A percentile compares a stretch with the other conserved stretches of the same genome.
Conservation (phyloP, 2,329 filamentous ascomycete genomes). For the Stemphylium lycopersici region DNA sequence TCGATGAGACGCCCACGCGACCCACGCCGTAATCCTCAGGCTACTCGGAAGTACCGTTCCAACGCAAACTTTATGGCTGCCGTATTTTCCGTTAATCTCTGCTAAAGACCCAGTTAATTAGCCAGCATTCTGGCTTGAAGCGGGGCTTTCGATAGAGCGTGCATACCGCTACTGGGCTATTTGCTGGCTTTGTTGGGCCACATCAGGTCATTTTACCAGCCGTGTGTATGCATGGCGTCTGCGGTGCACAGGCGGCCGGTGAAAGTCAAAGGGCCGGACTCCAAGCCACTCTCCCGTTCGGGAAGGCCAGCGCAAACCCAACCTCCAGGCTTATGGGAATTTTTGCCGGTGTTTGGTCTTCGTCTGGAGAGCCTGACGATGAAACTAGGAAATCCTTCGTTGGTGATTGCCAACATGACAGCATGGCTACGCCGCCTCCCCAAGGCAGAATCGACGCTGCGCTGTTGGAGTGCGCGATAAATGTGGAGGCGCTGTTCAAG, state of each 20-base stretch:
- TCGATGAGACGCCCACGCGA: slow-evolving; percentile 7
- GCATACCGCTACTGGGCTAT: slow-evolving; percentile 34
- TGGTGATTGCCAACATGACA: not conserved
- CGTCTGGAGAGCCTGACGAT: slow-evolving; percentile 13
- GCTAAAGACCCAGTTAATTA: slow-evolving; percentile 38
- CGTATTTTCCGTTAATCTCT: slow-evolving; percentile 28
- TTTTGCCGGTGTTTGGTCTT: slow-evolving; percentile 16
- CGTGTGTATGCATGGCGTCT: slow-evolving; percentile 27
- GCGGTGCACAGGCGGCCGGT: slow-evolving; percentile 30
- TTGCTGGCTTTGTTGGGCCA: slow-evolving; percentile 34
- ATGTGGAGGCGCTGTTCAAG: slow-evolving; percentile 26
- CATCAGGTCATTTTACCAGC: slow-evolving; percentile 35
- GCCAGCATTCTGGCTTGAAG: slow-evolving; percentile 36
- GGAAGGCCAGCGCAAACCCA: slow-evolving; percentile 18
- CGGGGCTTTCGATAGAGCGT: slow-evolving; percentile 36
- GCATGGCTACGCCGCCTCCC: slow-evolving; percentile 7
- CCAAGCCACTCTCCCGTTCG: slow-evolving; percentile 24
- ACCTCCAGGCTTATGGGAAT: slow-evolving; percentile 11
- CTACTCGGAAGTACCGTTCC: not conserved
- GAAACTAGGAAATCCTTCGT: slow-evolving; percentile 14
- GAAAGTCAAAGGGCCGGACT: slow-evolving; percentile 22
- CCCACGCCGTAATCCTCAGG: slow-evolving; percentile 6
- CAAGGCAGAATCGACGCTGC: slow-evolving; percentile 22
- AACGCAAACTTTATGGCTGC: slow-evolving; percentile 1
- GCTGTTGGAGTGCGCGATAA: slow-evolving; percentile 12